Evolutionary conservation across 768 basidiomycete genomes (phyloP).

Genomic region (Termitomyces titanicus): DNA sequence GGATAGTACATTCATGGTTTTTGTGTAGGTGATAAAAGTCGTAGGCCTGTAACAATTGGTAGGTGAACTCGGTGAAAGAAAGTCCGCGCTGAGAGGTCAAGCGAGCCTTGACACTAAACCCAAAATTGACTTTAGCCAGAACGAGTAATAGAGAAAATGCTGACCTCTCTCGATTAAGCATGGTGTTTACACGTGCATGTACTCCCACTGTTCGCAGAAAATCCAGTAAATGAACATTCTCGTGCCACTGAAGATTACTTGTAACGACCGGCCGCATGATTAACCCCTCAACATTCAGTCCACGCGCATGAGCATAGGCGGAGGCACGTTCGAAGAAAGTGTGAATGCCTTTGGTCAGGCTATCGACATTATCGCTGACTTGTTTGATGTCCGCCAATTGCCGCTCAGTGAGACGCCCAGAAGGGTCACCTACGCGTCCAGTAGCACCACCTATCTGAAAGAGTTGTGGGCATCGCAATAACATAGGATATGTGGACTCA

Average conservation of each 20-base stretch:
- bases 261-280: slow-evolving; percentile 26
- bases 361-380: slow-evolving; percentile 61
- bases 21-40: slow-evolving; percentile 82
- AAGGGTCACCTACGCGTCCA: slow-evolving; percentile 95
- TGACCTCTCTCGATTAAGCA: slow-evolving; percentile 90
- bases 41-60: slow-evolving; percentile 95
- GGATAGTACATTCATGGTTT: slow-evolving; percentile 68
- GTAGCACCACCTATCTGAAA: slow-evolving; percentile 92
- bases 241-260: slow-evolving; percentile 73
- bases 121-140: background rate
- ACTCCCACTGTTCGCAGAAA: slow-evolving; percentile 83
- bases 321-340: slow-evolving; percentile 69
- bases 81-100: slow-evolving; percentile 79
- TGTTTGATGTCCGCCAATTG: slow-evolving; percentile 56
- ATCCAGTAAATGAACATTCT: slow-evolving; percentile 67
- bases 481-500: slow-evolving; percentile 34
- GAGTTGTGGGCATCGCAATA: background rate
- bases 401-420: slow-evolving; percentile 82
- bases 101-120: slow-evolving; percentile 72
- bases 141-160: slow-evolving; percentile 14
- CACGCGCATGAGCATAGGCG: slow-evolving; percentile 48
- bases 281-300: slow-evolving; percentile 17
- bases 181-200: slow-evolving; percentile 78
- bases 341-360: slow-evolving; percentile 62
- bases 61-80: slow-evolving; percentile 98